phyloP scores from a whole-genome alignment of 2,329 filamentous ascomycete species.

The Neobulgaria alba region DNA sequence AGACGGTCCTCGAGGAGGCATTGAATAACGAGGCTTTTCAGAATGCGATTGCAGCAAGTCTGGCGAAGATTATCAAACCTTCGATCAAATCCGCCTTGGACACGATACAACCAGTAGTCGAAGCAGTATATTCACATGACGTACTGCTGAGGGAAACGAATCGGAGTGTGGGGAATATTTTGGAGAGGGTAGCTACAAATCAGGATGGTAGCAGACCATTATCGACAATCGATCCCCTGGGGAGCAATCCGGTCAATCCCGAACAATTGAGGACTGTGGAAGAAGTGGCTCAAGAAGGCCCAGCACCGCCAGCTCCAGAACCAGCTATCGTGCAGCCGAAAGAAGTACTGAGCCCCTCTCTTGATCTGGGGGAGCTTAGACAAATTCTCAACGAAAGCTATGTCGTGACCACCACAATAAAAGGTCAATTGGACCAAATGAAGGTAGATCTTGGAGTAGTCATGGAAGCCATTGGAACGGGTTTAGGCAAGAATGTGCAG shows the following conservation, averaged over 20 bases:
- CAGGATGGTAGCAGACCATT: conserved; percentile 8
- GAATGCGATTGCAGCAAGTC: conserved; percentile 24
- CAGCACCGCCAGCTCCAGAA: neutral
- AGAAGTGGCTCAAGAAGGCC: neutral
- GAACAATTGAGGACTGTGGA: neutral
- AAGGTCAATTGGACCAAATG: conserved; percentile 27
- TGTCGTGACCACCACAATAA: conserved; percentile 19
- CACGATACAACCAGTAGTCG: conserved; percentile 27
- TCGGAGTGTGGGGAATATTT: conserved; percentile 24
- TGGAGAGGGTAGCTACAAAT: conserved; percentile 19
- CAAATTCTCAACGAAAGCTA: conserved; percentile 17
- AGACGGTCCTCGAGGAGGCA: conserved; percentile 22
- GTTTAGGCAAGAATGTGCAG: conserved; percentile 20
- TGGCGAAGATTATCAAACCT: conserved; percentile 26
- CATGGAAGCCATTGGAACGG: conserved; percentile 19
- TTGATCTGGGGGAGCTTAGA: conserved; percentile 12
- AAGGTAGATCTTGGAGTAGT: conserved; percentile 22
- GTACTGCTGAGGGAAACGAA: conserved; percentile 26
- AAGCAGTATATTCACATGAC: conserved; percentile 28
- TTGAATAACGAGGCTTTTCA: conserved; percentile 26
- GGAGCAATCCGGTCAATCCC: neutral
- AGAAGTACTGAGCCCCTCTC: neutral
- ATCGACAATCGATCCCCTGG: conserved; percentile 6
- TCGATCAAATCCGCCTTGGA: conserved; percentile 27
- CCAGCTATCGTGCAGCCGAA: neutral